Base-by-base conservation (phyloP, 2,329 filamentous ascomycete genomes). In the Penicillium thymicola region DNA sequence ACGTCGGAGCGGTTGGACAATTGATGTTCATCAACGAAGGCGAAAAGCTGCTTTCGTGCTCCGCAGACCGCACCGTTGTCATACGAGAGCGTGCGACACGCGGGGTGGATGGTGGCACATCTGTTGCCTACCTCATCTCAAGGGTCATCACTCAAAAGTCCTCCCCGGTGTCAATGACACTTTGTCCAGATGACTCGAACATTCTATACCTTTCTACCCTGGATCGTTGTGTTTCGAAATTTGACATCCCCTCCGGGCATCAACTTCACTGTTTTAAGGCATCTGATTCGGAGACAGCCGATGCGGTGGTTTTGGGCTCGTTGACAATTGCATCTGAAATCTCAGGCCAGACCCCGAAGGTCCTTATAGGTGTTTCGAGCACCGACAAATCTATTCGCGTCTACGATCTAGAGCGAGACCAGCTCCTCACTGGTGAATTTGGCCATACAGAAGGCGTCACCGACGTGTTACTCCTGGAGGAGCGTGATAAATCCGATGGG, bases 371-470 rank as follows among this genome's bases (percentile, higher is more conserved):
- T n/a, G 83, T 94, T 11, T 97, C 93, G 9, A 92, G 92, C 65
- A 96, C 90, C 0, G 94, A 99, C 73, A 99, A 97, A 71, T 97
- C 94, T 0, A 88, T 99, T 54, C 83, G 94, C 36, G 78, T 99
- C 16, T 99, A 99, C 67, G 90, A 96, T 64, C 80, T 85, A 30
- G 86, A 88, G 59, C 86, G 85, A 41, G 92, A 93, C 9, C 77
- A 79, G 2, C 87, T 99, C 55, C 76, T 97, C 28, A 89, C 92
- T 49, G 86, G 91, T 40, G 94, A 97, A 75, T 97, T 92, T 85
- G 94, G 94, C 1, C 94, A 99, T 65, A 96, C 92, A 0, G 92
- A 97, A 70, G 89, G 92, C 9, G 91, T 99, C 61, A 96, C 90
- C 50, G 92, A 92, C 58, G 85, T 95, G 18, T 83, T 89, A 4